Percentiles rank a stretch among this genome's conserved stretches.
These are phyloP conservation scores for Magnusiomyces ingens DNA, from an alignment of 1,139 yeast genomes.

Conservation along the genomic window DNA sequence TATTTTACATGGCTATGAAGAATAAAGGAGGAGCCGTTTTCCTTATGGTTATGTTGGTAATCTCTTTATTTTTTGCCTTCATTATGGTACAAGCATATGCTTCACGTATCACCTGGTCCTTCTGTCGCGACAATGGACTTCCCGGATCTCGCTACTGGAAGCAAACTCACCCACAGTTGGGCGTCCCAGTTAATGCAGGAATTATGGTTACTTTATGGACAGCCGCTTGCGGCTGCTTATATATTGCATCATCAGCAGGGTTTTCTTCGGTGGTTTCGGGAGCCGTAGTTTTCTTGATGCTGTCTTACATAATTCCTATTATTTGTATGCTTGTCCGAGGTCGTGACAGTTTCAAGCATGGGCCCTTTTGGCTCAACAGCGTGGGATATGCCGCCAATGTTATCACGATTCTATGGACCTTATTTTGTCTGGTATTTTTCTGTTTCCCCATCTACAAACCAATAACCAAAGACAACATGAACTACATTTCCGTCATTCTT, in stretches of 20 bases:
- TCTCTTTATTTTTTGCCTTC: conserved; percentile 62
- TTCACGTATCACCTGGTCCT: conserved; percentile 69
- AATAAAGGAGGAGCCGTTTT: conserved; percentile 48
- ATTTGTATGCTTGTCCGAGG: conserved; percentile 49
- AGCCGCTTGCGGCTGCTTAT: conserved; percentile 45
- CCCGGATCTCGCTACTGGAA: conserved; percentile 45
- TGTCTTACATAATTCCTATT: conserved; percentile 46
- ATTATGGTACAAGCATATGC: conserved; percentile 71
- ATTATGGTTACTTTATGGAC: conserved; percentile 43
- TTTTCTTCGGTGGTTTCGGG: conserved; percentile 50
- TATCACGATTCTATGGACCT: conserved; percentile 55
- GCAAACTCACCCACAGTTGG: conserved; percentile 39
- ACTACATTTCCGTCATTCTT: conserved; percentile 57
- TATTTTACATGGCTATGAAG: conserved; percentile 50
- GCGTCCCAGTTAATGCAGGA: conserved; percentile 50
- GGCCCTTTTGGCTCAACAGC: conserved; percentile 65
- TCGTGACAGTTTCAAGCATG: conserved; percentile 53
- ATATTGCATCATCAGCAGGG: conserved; percentile 48
- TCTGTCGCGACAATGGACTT: conserved; percentile 60
- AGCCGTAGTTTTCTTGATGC: conserved; percentile 45
- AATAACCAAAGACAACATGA: conserved; percentile 62
- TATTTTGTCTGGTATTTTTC: conserved; percentile 51
- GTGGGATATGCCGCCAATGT: conserved; percentile 55
- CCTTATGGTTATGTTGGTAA: conserved; percentile 49
- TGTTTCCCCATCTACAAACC: conserved; percentile 72